phyloP scores from a whole-genome alignment of 331 rosid species.

The Acacia concinna region DNA sequence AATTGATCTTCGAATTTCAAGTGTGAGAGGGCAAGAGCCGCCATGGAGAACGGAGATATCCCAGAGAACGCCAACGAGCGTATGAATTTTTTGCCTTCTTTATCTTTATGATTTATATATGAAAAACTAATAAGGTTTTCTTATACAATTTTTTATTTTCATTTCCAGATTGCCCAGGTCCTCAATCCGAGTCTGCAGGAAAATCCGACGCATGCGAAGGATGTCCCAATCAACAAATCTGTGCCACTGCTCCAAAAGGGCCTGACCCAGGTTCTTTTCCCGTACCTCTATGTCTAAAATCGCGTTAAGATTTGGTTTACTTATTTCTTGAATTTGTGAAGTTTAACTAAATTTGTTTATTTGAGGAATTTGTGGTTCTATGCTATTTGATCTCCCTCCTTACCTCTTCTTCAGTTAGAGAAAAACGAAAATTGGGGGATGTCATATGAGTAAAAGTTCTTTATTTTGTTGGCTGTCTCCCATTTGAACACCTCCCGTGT shows the following conservation, averaged over 20 bases:
- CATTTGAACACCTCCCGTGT: neutral
- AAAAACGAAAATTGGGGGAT: neutral
- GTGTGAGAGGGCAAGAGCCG: conserved; percentile 8
- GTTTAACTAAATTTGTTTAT: neutral
- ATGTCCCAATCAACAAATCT: conserved; percentile 84
- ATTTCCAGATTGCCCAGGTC: conserved; percentile 84
- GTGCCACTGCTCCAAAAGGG: conserved; percentile 93
- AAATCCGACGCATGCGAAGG: conserved; percentile 77
- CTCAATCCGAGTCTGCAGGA: conserved; percentile 82
- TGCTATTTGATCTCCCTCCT: neutral
- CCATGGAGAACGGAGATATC: conserved; percentile 76
- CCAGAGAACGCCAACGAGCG: conserved; percentile 88
- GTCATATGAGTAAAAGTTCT: neutral
- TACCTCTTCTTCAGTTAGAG: neutral
- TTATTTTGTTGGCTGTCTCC: neutral
- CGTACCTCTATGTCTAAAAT: neutral
- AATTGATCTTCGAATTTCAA: neutral
- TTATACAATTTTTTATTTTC: neutral
- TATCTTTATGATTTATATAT: neutral
- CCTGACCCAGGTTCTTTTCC: conserved; percentile 74
- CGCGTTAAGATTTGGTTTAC: neutral
- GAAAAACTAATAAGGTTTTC: neutral
- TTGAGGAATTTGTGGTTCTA: neutral
- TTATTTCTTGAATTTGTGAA: neutral
- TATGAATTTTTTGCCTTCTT: conserved; percentile 38